Base-by-base conservation (phyloP, 140 eudicot genomes). In the Oenanthe javanica region DNA sequence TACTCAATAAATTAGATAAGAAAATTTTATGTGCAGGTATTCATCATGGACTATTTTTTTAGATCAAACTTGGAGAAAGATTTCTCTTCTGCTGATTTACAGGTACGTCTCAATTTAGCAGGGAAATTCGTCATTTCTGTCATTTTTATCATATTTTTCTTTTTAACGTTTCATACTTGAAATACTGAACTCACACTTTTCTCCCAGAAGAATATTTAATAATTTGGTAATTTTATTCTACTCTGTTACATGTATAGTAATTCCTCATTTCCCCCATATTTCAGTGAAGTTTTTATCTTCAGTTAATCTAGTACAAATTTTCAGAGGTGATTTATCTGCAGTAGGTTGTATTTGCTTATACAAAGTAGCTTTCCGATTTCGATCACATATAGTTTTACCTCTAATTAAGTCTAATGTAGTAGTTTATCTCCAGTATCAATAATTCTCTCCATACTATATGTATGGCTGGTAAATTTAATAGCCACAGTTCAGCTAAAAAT, bases 1-100 rank as follows among this genome's bases (percentile, higher is more conserved):
- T 6, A 19, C 48, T 57, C 14, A 27, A 36, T 6, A 78, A 43
- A 73, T 77, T 76, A 40, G 50, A 38, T 59, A 49, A 59, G 38
- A 81, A 76, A 9, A 27, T 46, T 82, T 42, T 50, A 21, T 84
- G 38, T 89, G 87, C 87, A 94, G 99, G 97, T 92, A 6, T 94
- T 92, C 81, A 90, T 92, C 83, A 90, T 89, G 50, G 97, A 94
- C 84, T 94, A 94, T 86, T 92, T 89, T 89, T 94, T 94, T 83
- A 85, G 54, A 79, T 89, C 97, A 42, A 89, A 84, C 85, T 82
- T 95, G 82, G 92, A 66, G 12, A 90, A 83, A 72, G 85, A 82
- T 73, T 87, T 72, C 75, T 83, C 92, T 63, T 82, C 55, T 82
- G 97, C 99, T 21, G 93, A 92, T 86, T 47, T 95, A 80, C 92